Base-by-base conservation (phyloP, 169 alveolate species). In the Prorocentrum cordatum region DNA sequence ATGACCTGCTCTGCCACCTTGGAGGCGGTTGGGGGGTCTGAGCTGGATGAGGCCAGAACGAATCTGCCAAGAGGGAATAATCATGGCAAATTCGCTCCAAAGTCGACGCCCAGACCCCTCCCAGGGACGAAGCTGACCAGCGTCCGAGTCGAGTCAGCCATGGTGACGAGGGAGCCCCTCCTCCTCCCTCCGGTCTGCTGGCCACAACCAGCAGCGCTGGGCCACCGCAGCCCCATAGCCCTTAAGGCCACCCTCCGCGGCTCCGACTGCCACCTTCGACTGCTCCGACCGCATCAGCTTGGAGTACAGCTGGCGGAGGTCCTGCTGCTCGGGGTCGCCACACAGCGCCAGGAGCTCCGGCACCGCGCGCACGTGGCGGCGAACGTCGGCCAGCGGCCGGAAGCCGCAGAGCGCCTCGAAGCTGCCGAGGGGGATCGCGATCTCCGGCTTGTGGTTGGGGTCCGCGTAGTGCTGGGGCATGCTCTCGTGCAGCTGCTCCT, bases 381-480 rank as follows among this genome's bases (percentile, higher is more conserved):
- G 33, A 14, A 58, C 24, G 35, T 58, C 68, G 20, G 18, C 20
- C 35, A n/a, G 16, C 35, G 31, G 31, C 20, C 68, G 68, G 77
- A 96, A 95, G 0, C 97, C 97, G 73, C 94, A 92, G 47, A 95
- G 91, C 35, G 95, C 94, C 83, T 94, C 96, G 84, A 95, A 95
- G 36, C 93, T 93, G 64, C 94, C 91, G 64, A 95, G 92, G 29
- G 98, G 97, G 38, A 96, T 95, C 36, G 96, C 95, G 93, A 95
- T 94, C 88, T 96, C 98, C 26, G 98, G 98, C 87, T 96, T 96
- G 92, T 95, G 97, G 87, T 96, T 96, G 50, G 92, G 95, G 88
- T 96, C 98, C 54, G 93, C 94, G 92, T 96, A 96, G n/a, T n/a
- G n/a, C n/a, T n/a, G n/a, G n/a, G n/a, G n/a, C n/a, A n/a, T n/a